Percentiles rank a stretch among this genome's conserved stretches.
These are phyloP conservation scores for Volvariella surrecta DNA, from an alignment of 1,284 basidiomycete species.

Conservation along the genomic window DNA sequence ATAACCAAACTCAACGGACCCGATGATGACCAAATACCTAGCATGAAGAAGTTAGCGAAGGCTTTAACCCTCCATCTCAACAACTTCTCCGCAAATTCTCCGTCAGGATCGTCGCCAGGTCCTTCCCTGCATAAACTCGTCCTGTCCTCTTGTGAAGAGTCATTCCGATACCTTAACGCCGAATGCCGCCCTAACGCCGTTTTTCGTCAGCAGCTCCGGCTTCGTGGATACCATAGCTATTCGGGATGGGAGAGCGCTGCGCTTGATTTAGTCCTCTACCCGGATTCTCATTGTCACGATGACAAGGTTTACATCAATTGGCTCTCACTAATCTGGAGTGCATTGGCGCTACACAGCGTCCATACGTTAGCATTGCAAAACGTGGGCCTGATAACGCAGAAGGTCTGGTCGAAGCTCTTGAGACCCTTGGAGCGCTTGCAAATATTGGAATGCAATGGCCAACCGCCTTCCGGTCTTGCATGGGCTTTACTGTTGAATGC, in stretches of 20 bases:
- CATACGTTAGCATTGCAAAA: constrained; percentile 24
- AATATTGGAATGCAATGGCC: constrained; percentile 24
- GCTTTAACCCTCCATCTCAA: background rate
- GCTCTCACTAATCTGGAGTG: constrained; percentile 21
- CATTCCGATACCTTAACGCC: background rate
- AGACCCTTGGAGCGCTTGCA: constrained; percentile 19
- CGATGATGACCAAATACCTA: constrained; percentile 10
- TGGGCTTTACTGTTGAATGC: constrained; percentile 27
- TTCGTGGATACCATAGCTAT: constrained; percentile 14
- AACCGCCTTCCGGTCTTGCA: constrained; percentile 25
- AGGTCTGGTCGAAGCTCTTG: constrained; percentile 25
- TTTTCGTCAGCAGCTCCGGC: background rate
- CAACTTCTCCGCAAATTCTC: too few relatives aligned
- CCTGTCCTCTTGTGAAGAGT: background rate
- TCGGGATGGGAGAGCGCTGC: constrained; percentile 13
- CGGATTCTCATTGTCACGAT: constrained; percentile 15
- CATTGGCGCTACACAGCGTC: constrained; percentile 21
- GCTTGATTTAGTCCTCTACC: constrained; percentile 17
- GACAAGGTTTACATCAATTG: constrained; percentile 22
- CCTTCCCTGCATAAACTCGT: background rate
- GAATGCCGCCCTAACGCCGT: background rate
- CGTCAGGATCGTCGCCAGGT: background rate
- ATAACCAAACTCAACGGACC: constrained; percentile 20
- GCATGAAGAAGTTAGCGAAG: constrained; percentile 19
- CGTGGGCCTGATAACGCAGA: constrained; percentile 27